phyloP scores from a whole-genome alignment of 352 stramenopile species.

The Phytophthora parvispora region DNA sequence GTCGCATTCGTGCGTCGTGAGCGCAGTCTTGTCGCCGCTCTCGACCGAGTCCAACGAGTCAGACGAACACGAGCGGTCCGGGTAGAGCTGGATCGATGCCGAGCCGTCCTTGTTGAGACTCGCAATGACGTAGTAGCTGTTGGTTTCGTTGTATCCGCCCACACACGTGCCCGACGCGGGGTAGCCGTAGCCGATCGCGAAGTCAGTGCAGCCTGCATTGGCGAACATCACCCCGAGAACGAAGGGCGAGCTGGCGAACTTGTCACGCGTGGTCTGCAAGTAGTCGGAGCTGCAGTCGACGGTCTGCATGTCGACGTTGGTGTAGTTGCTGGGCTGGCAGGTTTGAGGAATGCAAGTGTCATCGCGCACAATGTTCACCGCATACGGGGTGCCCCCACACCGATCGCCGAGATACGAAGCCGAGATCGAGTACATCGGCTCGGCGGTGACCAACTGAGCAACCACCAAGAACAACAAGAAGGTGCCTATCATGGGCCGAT shows the following conservation, averaged over 20 bases:
- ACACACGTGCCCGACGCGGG: conserved; percentile 28
- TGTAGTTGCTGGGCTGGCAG: conserved; percentile 12
- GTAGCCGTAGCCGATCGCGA: conserved; percentile 29
- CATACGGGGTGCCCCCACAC: conserved; percentile 23
- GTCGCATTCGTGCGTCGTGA: conserved; percentile 22
- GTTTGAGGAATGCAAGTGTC: conserved; percentile 3
- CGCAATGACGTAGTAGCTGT: conserved; percentile 36
- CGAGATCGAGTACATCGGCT: conserved; percentile 21
- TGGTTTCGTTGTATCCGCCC: conserved; percentile 29
- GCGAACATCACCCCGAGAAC: conserved; percentile 22
- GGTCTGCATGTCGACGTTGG: conserved; percentile 27
- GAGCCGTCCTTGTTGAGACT: conserved; percentile 27
- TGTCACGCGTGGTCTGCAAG: conserved; percentile 20
- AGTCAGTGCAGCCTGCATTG: conserved; percentile 14
- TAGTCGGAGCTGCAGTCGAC: conserved; percentile 32
- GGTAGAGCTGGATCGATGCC: conserved; percentile 23
- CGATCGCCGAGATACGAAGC: conserved; percentile 29
- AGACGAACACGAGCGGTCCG: conserved; percentile 10
- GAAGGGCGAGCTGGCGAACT: conserved; percentile 29
- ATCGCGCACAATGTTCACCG: conserved; percentile 4
- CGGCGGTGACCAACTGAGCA: not conserved
- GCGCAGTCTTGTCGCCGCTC: conserved; percentile 12
- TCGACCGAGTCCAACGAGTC: conserved; percentile 9
- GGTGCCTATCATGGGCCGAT: too few species aligned
- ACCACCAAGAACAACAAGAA: too few species aligned